Evolutionary conservation across 2,329 filamentous ascomycete species (phyloP).

Genomic region (Trichophaea hybrida): DNA sequence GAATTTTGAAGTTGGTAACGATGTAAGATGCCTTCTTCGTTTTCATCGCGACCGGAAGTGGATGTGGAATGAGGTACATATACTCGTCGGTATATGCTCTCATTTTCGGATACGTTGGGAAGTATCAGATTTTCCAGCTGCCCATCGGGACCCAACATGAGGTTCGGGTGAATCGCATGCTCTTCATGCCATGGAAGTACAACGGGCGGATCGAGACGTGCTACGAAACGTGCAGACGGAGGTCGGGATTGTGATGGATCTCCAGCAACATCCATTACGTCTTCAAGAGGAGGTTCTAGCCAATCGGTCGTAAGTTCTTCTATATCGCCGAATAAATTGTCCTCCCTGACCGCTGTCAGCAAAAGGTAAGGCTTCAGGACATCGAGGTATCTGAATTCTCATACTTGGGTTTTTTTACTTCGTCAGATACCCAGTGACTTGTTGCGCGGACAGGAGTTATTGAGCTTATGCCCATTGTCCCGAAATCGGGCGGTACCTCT

Average conservation of each 20-base stretch:
- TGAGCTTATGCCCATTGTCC: slow-evolving; percentile 26
- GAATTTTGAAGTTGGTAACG: slow-evolving; percentile 51
- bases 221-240: slow-evolving; percentile 43
- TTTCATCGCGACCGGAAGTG: slow-evolving; percentile 14
- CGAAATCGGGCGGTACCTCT: slow-evolving; percentile 33
- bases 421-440: slow-evolving; percentile 56
- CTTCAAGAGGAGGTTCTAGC: slow-evolving; percentile 27
- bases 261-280: slow-evolving; percentile 20
- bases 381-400: background rate
- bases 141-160: slow-evolving; percentile 15
- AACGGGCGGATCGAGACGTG: slow-evolving; percentile 59
- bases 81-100: slow-evolving; percentile 7
- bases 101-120: slow-evolving; percentile 13
- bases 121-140: slow-evolving; percentile 22
- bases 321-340: slow-evolving; percentile 21
- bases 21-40: slow-evolving; percentile 21
- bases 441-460: slow-evolving; percentile 54
- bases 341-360: slow-evolving; percentile 1
- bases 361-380: background rate
- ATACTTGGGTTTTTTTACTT: slow-evolving; percentile 42
- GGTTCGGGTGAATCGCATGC: slow-evolving; percentile 16
- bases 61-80: slow-evolving; percentile 13
- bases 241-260: slow-evolving; percentile 2
- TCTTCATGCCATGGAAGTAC: slow-evolving; percentile 42
- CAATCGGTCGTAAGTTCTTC: slow-evolving; percentile 25